These are phyloP conservation scores for Echinosophora koreensis DNA, from an alignment of 306 rosid genomes.

Conservation along the genomic window DNA sequence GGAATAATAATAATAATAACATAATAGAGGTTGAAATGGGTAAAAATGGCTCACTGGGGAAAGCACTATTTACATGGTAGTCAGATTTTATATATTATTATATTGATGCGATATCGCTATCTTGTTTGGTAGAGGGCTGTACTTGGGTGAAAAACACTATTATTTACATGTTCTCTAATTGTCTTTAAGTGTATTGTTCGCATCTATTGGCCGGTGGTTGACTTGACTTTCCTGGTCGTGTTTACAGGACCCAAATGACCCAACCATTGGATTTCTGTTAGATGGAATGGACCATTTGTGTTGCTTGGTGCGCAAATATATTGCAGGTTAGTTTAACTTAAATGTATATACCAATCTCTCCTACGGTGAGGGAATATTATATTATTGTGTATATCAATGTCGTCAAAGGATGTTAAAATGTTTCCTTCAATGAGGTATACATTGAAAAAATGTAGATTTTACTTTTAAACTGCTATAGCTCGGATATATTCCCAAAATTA, in stretches of 20 bases:
- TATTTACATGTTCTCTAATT: slow-evolving; percentile 20
- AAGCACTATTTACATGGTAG: too few species aligned
- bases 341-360: slow-evolving; percentile 27
- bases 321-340: slow-evolving; percentile 74
- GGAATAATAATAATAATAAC: too few species aligned
- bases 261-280: slow-evolving; percentile 90
- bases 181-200: slow-evolving; percentile 34
- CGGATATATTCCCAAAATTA: neutral
- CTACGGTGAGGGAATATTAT: slow-evolving; percentile 30
- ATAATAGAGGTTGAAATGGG: too few species aligned
- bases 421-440: slow-evolving; percentile 22
- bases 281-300: slow-evolving; percentile 97
- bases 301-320: slow-evolving; percentile 95
- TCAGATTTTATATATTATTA: too few species aligned
- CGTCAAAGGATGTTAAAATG: slow-evolving; percentile 34
- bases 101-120: neutral
- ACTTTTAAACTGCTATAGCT: slow-evolving; percentile 29
- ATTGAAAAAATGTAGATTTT: neutral
- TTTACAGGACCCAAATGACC: slow-evolving; percentile 95
- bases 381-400: slow-evolving; percentile 12
- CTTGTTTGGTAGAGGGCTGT: slow-evolving; percentile 15
- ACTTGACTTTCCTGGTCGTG: slow-evolving; percentile 45
- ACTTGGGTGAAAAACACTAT: slow-evolving; percentile 14
- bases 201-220: slow-evolving; percentile 44
- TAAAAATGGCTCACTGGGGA: too few species aligned